Evolutionary conservation across 768 basidiomycete species (phyloP).

Genomic region (Tulasnella calospora): DNA sequence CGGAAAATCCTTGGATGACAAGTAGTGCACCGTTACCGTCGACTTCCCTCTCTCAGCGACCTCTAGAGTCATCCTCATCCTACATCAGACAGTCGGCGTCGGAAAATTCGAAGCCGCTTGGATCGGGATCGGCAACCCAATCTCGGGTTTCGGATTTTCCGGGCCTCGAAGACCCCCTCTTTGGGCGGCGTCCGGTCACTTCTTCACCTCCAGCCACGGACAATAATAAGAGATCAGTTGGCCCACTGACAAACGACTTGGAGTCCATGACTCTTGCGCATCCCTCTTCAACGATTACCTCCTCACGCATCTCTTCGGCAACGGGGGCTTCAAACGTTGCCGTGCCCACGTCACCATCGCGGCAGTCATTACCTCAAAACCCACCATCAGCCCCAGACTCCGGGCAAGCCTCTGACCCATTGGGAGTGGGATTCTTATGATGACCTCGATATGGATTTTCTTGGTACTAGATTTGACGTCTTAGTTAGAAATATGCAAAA

Average conservation of each 20-base stretch:
- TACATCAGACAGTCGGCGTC: constrained; percentile 3
- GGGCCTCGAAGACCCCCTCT: constrained; percentile 8
- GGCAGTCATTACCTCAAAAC: constrained; percentile 16
- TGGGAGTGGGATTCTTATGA: constrained; percentile 24
- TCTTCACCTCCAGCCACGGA: background rate
- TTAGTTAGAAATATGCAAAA: constrained; percentile 29
- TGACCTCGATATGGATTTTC: background rate
- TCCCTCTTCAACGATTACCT: constrained; percentile 4
- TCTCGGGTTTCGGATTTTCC: constrained; percentile 8
- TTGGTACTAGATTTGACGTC: background rate
- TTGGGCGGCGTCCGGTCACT: background rate
- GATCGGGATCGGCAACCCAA: constrained; percentile 17
- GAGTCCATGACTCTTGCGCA: constrained; percentile 36
- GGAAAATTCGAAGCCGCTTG: constrained; percentile 8
- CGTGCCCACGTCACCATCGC: background rate
- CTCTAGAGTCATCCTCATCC: constrained; percentile 6
- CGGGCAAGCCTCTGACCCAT: constrained; percentile 17
- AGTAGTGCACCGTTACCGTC: background rate
- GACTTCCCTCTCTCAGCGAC: background rate
- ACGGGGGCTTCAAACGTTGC: background rate
- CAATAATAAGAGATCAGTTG: background rate
- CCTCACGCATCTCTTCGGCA: background rate
- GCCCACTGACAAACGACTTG: background rate
- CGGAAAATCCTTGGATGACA: constrained; percentile 27
- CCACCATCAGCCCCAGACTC: background rate